Evolutionary conservation across 2,329 filamentous ascomycete species (phyloP), one percentile per base, ranked within the genome.

Genomic region (Nemania sp.): DNA sequence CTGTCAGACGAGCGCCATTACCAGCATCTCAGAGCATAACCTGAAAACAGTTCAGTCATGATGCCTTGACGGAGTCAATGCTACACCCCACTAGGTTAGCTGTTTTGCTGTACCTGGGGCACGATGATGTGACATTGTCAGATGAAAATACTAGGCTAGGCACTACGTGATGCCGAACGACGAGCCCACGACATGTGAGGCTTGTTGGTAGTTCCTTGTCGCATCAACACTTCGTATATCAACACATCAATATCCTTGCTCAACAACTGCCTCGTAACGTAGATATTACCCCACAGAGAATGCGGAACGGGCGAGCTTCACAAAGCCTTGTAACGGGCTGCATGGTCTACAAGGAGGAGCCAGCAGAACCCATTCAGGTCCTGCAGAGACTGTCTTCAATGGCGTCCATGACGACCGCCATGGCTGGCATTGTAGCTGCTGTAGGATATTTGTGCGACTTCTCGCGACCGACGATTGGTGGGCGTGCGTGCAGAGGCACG

Each of bases 231-330:
- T 47, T 50, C 11, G 47, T 7, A 29, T 7, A 29, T 29, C 25
- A 29, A 29, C 43, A 54, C 40, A 47, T 18, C 51, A 37, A 54
- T 60, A 46, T 39, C 29, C 46, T 45, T 43, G 35, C 5, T 15
- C 9, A 15, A 48, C 11, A 7, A 48, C 29, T 46, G 25, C 46
- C 40, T 60, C 58, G 50, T 42, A 60, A 46, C 61, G 51, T 46
- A n/a, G n/a, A n/a, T n/a, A 53, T 18, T 69, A 70, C 68, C 67
- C 68, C 68, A 70, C 69, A 69, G 65, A 68, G 57, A 29, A 67
- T 68, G 67, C 67, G 64, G 57, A 65, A 64, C 65, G 60, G 63
- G 54, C 65, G 52, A 62, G 60, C 64, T 66, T 67, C 65, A 62
- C 63, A 62, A 55, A 62, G 51, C 37, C 56, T 58, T 61, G 62